These are phyloP conservation scores for Chalciporus piperatoides DNA, from an alignment of 1,284 basidiomycete species.

Conservation along the genomic window DNA sequence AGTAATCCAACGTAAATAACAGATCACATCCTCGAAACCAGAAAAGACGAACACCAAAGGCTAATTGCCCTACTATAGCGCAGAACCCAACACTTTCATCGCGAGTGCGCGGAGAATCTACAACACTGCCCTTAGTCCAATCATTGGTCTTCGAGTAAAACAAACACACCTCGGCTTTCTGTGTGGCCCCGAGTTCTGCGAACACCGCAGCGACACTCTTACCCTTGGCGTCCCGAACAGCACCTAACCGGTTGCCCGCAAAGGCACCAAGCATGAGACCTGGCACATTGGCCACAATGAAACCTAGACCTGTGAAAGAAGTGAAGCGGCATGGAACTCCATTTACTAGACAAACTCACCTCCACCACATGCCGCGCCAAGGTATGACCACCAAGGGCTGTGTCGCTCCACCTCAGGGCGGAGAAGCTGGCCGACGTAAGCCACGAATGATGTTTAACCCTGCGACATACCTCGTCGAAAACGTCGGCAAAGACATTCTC, in stretches of 20 bases:
- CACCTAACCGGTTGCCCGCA: conserved; percentile 83
- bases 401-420: conserved; percentile 73
- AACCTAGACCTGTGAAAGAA: conserved; percentile 61
- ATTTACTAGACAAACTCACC: conserved; percentile 16
- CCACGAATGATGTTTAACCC: neutral
- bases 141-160: neutral
- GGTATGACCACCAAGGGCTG: conserved; percentile 71
- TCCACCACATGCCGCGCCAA: conserved; percentile 65
- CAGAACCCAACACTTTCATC: conserved; percentile 83
- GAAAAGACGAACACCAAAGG: conserved; percentile 5
- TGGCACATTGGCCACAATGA: conserved; percentile 86
- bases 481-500: conserved; percentile 84
- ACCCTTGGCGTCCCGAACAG: conserved; percentile 88
- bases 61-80: conserved; percentile 30
- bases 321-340: conserved; percentile 10
- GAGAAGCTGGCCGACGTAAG: conserved; percentile 48
- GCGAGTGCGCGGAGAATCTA: conserved; percentile 87
- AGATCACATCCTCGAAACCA: neutral
- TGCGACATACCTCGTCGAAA: conserved; percentile 73
- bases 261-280: conserved; percentile 76
- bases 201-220: conserved; percentile 94
- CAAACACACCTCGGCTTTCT: conserved; percentile 80
- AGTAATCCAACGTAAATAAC: neutral
- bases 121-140: conserved; percentile 13
- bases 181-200: conserved; percentile 65